phyloP scores from a whole-genome alignment of 768 basidiomycete genomes.

The Suillus fuscotomentosus region DNA sequence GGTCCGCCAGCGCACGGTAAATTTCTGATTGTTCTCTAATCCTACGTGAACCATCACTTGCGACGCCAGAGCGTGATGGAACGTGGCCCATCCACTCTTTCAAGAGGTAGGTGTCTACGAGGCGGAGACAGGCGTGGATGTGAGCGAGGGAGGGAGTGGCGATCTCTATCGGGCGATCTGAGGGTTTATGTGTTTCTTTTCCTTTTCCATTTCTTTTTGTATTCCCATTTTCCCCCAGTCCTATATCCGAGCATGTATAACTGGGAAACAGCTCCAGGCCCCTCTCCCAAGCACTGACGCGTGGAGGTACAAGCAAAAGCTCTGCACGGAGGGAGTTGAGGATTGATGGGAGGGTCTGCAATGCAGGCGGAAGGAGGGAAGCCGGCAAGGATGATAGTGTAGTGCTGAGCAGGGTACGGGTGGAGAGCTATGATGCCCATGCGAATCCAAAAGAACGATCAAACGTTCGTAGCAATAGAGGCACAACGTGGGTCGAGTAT shows the following conservation, averaged over 20 bases:
- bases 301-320: constrained; percentile 37
- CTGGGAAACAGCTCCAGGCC: constrained; percentile 40
- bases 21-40: constrained; percentile 10
- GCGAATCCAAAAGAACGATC: background rate
- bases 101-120: constrained; percentile 64
- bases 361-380: constrained; percentile 32
- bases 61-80: constrained; percentile 9
- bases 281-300: constrained; percentile 38
- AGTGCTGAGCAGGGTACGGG: constrained; percentile 50
- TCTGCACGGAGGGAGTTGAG: constrained; percentile 35
- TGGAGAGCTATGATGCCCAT: constrained; percentile 42
- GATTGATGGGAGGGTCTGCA: constrained; percentile 27
- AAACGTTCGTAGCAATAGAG: background rate
- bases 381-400: constrained; percentile 50
- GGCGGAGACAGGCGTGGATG: constrained; percentile 53
- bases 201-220: background rate
- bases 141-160: constrained; percentile 39
- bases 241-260: constrained; percentile 14
- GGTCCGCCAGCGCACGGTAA: background rate
- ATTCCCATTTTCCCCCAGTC: background rate
- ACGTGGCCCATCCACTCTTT: constrained; percentile 45
- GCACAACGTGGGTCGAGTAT: constrained; percentile 17
- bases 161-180: background rate
- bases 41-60: constrained; percentile 11
- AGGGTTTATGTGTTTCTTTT: background rate